Evolutionary conservation across 192 early-diverging fungal species (phyloP), one percentile per base, ranked within the genome.

Genomic region (Kappamyces sp.): DNA sequence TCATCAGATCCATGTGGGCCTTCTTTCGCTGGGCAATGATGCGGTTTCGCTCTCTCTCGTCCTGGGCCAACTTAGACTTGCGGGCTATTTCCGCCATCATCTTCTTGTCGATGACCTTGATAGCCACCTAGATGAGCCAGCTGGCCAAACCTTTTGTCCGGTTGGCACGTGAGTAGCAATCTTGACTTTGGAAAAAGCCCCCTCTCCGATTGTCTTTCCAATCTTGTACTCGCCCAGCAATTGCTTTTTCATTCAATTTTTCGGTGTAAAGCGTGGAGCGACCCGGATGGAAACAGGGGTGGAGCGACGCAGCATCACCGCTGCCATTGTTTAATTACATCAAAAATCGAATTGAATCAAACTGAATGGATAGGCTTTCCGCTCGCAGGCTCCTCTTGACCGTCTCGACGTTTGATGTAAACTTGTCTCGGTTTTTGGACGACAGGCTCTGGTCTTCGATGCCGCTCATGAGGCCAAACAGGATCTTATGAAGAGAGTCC

Each of bases 151-250:
- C 66, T 84, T 84, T 63, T 78, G 72, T 6, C 75, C 75, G 1
- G 83, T 81, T 40, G 78, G 72, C 48, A 62, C 76, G 67, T 84
- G 80, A 32, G 64, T 65, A 2, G 71, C 83, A 38, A 85, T 63
- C 68, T 85, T 85, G 51, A 85, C 83, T 64, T 85, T 85, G 34
- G 78, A 81, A 55, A 85, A 85, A 7, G 83, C 83, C 37, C 83
- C 83, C 64, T 84, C 74, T 0, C 83, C 83, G 32, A 85, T 76
- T 12, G 83, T 85, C 59, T 82, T 81, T 5, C 76, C 77, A 10
- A 83, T 71, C 32, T 75, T 68, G 62, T 83, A 83, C 57, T 78
- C 80, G 2, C 78, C 78, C 32, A 81, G 59, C 31, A 74, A 61
- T 44, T 67, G 73, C 60, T 79, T 78, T 23, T 23, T 23, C 23